phyloP scores from a whole-genome alignment of 768 basidiomycete species.

The Russula sp. region DNA sequence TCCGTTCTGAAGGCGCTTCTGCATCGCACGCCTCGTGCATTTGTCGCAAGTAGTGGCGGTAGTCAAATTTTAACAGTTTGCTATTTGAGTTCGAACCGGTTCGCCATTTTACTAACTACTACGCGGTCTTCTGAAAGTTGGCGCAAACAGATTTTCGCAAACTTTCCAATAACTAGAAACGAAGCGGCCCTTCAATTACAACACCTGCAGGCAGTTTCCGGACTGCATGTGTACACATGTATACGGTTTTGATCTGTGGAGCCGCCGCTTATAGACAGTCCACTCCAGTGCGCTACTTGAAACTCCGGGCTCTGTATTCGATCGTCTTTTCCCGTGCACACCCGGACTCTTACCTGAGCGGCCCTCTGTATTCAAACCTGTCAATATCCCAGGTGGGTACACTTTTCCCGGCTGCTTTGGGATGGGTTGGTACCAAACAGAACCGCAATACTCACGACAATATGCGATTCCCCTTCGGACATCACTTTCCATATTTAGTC shows the following conservation, averaged over 20 bases:
- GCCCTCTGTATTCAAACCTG: neutral
- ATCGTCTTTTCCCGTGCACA: neutral
- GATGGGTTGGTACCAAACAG: neutral
- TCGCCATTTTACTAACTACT: neutral
- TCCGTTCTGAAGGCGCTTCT: conserved; percentile 14
- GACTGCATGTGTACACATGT: neutral
- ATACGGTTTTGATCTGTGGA: neutral
- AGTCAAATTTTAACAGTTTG: neutral
- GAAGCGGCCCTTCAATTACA: neutral
- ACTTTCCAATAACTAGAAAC: neutral
- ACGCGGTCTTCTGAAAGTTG: neutral
- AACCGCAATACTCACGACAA: neutral
- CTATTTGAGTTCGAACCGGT: conserved; percentile 17
- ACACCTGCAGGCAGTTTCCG: neutral
- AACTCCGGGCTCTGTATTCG: neutral
- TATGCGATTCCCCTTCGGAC: neutral
- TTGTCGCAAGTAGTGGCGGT: neutral
- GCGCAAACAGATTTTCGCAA: neutral
- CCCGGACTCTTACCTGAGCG: neutral
- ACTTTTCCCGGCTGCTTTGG: too few species aligned
- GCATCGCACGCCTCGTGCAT: neutral
- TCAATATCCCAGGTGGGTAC: neutral
- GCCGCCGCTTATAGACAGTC: neutral
- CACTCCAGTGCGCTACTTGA: neutral
- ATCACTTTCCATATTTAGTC: neutral